A percentile compares a stretch with the other conserved stretches of the same genome.
Conservation (phyloP, 208 protist species). For the Acanthamoeba royreba region DNA sequence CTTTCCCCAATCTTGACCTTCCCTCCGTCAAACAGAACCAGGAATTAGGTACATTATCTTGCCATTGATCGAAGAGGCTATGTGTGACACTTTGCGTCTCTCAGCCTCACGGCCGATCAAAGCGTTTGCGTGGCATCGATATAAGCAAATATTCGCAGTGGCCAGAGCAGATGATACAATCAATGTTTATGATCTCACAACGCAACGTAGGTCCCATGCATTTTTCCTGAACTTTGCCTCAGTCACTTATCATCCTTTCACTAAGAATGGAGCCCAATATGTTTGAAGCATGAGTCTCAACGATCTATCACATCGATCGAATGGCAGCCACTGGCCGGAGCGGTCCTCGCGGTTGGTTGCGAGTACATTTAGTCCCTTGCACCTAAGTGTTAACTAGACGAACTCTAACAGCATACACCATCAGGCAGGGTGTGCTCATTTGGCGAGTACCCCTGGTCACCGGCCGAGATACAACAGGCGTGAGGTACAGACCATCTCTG, state of each 20-base stretch:
- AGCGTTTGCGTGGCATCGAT: background rate
- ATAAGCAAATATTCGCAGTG: constrained; percentile 4
- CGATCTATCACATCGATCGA: background rate
- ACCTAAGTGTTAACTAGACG: background rate
- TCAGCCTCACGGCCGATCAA: background rate
- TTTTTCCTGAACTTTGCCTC: background rate
- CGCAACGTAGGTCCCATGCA: background rate
- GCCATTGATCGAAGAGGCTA: too few relatives aligned
- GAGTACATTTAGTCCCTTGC: background rate
- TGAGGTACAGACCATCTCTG: background rate
- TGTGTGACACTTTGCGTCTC: background rate
- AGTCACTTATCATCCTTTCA: background rate
- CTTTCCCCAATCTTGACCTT: background rate
- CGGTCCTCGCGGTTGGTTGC: background rate
- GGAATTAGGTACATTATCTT: too few relatives aligned
- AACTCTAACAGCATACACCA: background rate
- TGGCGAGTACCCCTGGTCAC: background rate
- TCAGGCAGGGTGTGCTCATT: background rate
- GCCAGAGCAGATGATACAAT: background rate
- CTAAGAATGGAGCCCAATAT: background rate
- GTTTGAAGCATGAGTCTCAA: background rate
- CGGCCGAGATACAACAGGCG: background rate
- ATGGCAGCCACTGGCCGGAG: background rate
- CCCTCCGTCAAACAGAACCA: background rate
- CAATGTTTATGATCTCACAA: background rate